phyloP scores from a whole-genome alignment of 169 alveolate genomes.

The Perkinsus marinus region DNA sequence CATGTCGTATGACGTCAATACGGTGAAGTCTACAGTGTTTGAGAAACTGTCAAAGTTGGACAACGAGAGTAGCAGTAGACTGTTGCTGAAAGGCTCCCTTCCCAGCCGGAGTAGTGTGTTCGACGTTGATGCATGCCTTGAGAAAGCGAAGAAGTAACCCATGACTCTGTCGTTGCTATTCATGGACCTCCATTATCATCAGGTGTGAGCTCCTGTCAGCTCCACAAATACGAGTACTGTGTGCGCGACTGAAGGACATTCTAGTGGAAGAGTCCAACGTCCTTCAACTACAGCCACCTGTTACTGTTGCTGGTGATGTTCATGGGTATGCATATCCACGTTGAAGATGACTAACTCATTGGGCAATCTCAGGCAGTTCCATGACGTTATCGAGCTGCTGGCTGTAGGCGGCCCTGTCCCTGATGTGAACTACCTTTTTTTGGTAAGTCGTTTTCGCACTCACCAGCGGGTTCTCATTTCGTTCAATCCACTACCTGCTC shows the following conservation, averaged over 20 bases:
- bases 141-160: not conserved
- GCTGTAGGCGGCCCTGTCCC: conserved; percentile 80
- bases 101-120: not conserved
- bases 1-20: too few species aligned
- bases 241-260: conserved; percentile 59
- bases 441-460: not conserved
- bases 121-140: not conserved
- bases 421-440: conserved; percentile 88
- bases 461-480: too few species aligned
- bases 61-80: not conserved
- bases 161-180: not conserved
- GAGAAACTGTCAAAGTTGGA: not conserved
- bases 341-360: too few species aligned
- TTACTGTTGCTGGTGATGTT: conserved; percentile 86
- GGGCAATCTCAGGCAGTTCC: conserved; percentile 63
- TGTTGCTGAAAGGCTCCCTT: not conserved
- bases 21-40: too few species aligned
- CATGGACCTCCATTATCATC: not conserved
- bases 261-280: conserved; percentile 64
- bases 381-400: conserved; percentile 86
- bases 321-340: conserved; percentile 64
- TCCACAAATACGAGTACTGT: conserved; percentile 10
- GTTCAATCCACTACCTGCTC: too few species aligned
- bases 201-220: not conserved
- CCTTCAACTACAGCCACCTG: conserved; percentile 66